Evolutionary conservation across 1,284 basidiomycete species (phyloP), one percentile per base, ranked within the genome.

Genomic region (Papiliotrema terrestris): DNA sequence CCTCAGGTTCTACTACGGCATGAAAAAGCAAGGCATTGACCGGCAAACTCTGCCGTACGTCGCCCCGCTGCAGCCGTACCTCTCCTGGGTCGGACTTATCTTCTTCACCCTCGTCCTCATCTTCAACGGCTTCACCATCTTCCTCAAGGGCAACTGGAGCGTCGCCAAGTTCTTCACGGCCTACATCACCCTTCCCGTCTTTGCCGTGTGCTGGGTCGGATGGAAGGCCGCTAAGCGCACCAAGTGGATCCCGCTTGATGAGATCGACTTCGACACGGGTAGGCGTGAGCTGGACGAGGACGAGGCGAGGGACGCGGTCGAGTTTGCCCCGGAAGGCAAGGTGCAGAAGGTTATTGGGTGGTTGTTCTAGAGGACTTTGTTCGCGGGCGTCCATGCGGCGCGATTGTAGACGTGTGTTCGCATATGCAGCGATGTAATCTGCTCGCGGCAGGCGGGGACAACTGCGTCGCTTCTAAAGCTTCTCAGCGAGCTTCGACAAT

Each of bases 1-100:
- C 74, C 69, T 88, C 51, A 83, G 81, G 72, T 91, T 89, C 82
- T 83, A 84, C 74, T 80, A 82, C 61, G 86, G 84, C 20, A 71
- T 83, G 67, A 81, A 79, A 67, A 75, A 64, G 36, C 86, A 87
- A 65, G 83, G 82, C 20, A 73, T 84, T 57, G 77, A 81, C 61
- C 81, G 87, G 60, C 79, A 71, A 50, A 69, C 67, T 65, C 83
- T 76, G 72, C 80, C 70, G 42, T 89, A 79, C 83, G 81, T 52
- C 70, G 83, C 83, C 11, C 37, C 43, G 6, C n/a, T 51, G 32
- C 57, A 65, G 51, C 61, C 59, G 1, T 63, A 49, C 45, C 53
- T 45, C 15, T 52, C 51, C 4, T 52, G 43, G 42, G 60, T 57
- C 60, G 55, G 69, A 53, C 46, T 69, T 61, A 26, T 43, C 45